Conservation (phyloP, 83 land plant genomes). For the Isoetes engelmannii region DNA sequence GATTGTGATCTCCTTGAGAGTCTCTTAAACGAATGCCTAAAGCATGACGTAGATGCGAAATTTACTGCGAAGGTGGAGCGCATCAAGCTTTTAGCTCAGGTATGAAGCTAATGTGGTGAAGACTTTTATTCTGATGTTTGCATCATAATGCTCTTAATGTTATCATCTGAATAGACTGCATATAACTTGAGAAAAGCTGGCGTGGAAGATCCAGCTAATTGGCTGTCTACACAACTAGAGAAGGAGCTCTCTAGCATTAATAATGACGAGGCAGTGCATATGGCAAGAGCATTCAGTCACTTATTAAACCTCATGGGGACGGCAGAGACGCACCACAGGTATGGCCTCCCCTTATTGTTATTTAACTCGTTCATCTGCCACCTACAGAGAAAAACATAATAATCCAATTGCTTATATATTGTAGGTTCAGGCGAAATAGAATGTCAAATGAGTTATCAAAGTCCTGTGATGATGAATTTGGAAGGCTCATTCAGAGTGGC, state of each 20-base stretch:
- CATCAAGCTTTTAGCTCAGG: constrained; percentile 77
- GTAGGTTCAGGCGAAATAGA: constrained; percentile 30
- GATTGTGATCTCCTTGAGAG: constrained; percentile 76
- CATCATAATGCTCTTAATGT: no score
- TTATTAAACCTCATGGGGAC: constrained; percentile 86
- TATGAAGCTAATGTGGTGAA: neutral
- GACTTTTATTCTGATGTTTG: no score
- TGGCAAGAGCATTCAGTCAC: constrained; percentile 93
- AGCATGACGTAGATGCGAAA: constrained; percentile 59
- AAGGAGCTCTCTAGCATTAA: constrained; percentile 67
- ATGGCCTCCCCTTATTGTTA: neutral
- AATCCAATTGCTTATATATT: no score
- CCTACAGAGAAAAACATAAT: no score
- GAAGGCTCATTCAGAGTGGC: constrained; percentile 69
- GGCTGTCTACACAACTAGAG: constrained; percentile 72
- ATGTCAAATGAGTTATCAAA: constrained; percentile 45
- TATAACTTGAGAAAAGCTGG: constrained; percentile 73
- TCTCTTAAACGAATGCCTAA: constrained; percentile 73
- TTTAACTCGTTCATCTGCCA: no score
- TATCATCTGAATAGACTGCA: constrained; percentile 44
- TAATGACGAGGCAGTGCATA: constrained; percentile 64
- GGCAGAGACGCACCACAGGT: constrained; percentile 96
- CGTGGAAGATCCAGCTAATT: constrained; percentile 64
- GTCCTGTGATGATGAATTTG: constrained; percentile 94
- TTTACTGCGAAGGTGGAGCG: constrained; percentile 73